Percentiles rank a stretch among this genome's conserved stretches.
Evolutionary conservation across 345 rosid species (phyloP).

Genomic region (Nephelium lappaceum): DNA sequence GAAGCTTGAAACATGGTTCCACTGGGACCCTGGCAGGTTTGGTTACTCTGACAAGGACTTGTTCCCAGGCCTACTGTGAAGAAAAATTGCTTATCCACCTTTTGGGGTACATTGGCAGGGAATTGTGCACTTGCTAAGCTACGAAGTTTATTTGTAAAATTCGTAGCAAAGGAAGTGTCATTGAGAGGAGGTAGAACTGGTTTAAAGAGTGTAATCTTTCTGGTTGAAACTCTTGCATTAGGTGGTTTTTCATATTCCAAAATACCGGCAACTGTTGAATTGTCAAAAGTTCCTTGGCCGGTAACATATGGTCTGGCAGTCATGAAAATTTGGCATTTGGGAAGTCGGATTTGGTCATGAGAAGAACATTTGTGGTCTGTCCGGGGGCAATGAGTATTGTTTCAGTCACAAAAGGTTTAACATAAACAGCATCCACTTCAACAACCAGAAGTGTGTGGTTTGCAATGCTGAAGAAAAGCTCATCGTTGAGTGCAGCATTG

Average conservation of each 20-base stretch:
- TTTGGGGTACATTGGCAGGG: conserved; percentile 71
- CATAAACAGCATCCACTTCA: conserved; percentile 47
- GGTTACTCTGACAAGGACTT: conserved; percentile 54
- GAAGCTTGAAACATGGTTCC: conserved; percentile 69
- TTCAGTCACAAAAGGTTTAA: conserved; percentile 45
- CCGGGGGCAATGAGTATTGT: conserved; percentile 51
- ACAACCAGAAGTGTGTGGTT: conserved; percentile 51
- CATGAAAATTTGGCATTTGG: conserved; percentile 63
- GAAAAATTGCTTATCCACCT: conserved; percentile 54
- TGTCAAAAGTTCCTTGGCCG: conserved; percentile 64
- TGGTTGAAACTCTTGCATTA: conserved; percentile 31
- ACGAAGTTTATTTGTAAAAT: conserved; percentile 47
- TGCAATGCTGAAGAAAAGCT: conserved; percentile 59
- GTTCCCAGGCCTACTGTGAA: conserved; percentile 75
- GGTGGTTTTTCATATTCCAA: conserved; percentile 40
- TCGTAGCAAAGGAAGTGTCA: conserved; percentile 61
- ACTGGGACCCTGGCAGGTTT: conserved; percentile 74
- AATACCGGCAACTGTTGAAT: conserved; percentile 51
- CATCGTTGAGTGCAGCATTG: conserved; percentile 59
- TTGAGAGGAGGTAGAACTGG: conserved; percentile 60
- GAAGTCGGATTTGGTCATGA: conserved; percentile 37
- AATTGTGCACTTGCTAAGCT: conserved; percentile 48
- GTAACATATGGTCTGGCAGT: conserved; percentile 63
- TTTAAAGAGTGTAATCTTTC: conserved; percentile 48
- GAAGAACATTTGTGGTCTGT: conserved; percentile 50